Evolutionary conservation across 2,329 filamentous ascomycete species (phyloP), one percentile per base, ranked within the genome.

Genomic region (Penicillium griseofulvum): DNA sequence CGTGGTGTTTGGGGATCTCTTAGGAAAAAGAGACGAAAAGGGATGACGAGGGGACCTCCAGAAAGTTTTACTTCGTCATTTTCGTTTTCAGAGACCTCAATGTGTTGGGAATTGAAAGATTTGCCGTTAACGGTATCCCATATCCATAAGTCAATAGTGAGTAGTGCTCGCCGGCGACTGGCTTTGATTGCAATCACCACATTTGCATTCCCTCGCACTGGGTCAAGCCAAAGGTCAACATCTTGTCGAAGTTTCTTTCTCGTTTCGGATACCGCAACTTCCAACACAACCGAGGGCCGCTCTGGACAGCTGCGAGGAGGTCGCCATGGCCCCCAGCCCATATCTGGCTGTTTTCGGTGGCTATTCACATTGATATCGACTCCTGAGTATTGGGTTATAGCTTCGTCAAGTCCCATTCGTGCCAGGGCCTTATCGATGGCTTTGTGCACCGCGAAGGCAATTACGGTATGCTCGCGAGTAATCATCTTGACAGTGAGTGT

Each of bases 161-260:
- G 17, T n/a, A 36, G 9, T 1, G 50, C 10, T 36, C 41, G 28
- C 24, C 14, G 14, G 19, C 49, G 26, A 34, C 22, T 41, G 31
- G 34, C 9, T 42, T 34, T 49, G 39, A 57, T 36, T 38, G 51
- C 39, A 10, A 52, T 31, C 33, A n/a, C 36, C 6, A 42, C 34
- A 43, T 57, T 53, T n/a, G 45, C 54, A n/a, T 57, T 53, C 10
- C 41, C 54, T 43, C 42, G 10, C 1, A 14, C 4, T 12, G 52
- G 52, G 28, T 49, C 16, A 24, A 53, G 42, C 54, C 54, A 57
- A 11, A 45, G 36, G 16, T 45, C 19, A 11, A 57, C 36, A 46
- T 57, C 54, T 2, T 16, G 37, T 11, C 28, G 26, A 14, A 57
- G 34, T 33, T 57, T 53, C 3, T 7, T 31, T 36, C 17, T n/a